Percentiles rank a stretch among this genome's conserved stretches.
These are phyloP conservation scores for Apiotrichum mycotoxinovorans DNA, from an alignment of 1,284 basidiomycete genomes.

Conservation along the genomic window DNA sequence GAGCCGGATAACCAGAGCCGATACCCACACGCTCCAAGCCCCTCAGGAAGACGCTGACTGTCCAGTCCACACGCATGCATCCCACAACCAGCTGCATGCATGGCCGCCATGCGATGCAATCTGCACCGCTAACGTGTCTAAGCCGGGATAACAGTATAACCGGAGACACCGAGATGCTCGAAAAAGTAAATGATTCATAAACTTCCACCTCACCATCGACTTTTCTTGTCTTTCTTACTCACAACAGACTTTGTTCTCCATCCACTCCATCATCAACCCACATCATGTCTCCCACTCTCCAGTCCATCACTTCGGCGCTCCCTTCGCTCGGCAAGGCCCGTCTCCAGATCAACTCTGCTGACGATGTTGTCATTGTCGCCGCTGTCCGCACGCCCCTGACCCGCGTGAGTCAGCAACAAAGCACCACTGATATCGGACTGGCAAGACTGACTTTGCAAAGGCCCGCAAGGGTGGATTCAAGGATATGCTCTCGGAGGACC, in stretches of 20 bases:
- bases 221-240: background rate
- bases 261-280: background rate
- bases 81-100: too few relatives aligned
- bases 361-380: constrained; percentile 87
- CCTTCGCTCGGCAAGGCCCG: constrained; percentile 55
- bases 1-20: too few relatives aligned
- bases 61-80: too few relatives aligned
- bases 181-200: background rate
- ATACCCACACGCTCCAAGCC: too few relatives aligned
- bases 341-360: constrained; percentile 59
- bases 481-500: constrained; percentile 84
- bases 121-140: too few relatives aligned
- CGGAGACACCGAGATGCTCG: too few relatives aligned
- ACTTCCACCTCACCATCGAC: background rate
- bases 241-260: too few relatives aligned
- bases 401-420: constrained; percentile 57
- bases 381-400: constrained; percentile 87
- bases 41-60: too few relatives aligned
- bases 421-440: background rate
- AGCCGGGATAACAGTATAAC: too few relatives aligned
- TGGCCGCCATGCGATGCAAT: too few relatives aligned
- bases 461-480: constrained; percentile 88
- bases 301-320: constrained; percentile 43
- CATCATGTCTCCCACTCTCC: constrained; percentile 44
- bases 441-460: constrained; percentile 16